Evolutionary conservation across 139 green algal species (phyloP).

Genomic region (Volvox reticuliferus): DNA sequence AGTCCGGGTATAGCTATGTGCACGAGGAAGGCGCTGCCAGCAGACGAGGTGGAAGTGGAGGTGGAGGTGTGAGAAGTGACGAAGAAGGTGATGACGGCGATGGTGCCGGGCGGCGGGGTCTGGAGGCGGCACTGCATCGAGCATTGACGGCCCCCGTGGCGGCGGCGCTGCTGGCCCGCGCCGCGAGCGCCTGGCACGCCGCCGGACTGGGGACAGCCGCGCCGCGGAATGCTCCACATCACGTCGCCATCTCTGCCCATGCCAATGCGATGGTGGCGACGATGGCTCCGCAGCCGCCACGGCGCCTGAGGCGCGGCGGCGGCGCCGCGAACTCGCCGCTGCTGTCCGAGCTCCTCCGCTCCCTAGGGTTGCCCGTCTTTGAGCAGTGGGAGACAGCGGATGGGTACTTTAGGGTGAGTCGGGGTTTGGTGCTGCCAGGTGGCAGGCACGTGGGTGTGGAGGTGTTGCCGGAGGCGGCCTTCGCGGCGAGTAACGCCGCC

Average conservation of each 20-base stretch:
- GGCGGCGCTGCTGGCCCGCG: neutral
- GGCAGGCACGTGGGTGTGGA: slow-evolving; percentile 21
- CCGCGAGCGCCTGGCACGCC: slow-evolving; percentile 16
- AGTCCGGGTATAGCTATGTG: neutral
- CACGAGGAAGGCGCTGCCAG: too few relatives aligned
- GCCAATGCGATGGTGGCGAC: neutral
- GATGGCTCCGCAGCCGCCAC: neutral
- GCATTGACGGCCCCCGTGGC: neutral
- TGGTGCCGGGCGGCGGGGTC: neutral
- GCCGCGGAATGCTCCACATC: neutral
- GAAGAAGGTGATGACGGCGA: neutral
- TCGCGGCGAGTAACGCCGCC: neutral
- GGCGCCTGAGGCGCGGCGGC: neutral
- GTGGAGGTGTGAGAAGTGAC: neutral
- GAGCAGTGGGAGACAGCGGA: neutral
- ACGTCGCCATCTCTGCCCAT: neutral
- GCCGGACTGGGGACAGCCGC: neutral
- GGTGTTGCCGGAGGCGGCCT: neutral
- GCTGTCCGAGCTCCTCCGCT: neutral
- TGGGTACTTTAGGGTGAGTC: neutral
- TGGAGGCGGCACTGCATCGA: neutral
- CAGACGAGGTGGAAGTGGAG: neutral
- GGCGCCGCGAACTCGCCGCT: neutral
- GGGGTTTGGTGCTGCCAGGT: neutral
- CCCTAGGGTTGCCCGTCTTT: slow-evolving; percentile 5